Evolutionary conservation across 805 yeast genomes (phyloP).

Genomic region (Blastobotrys robertii): DNA sequence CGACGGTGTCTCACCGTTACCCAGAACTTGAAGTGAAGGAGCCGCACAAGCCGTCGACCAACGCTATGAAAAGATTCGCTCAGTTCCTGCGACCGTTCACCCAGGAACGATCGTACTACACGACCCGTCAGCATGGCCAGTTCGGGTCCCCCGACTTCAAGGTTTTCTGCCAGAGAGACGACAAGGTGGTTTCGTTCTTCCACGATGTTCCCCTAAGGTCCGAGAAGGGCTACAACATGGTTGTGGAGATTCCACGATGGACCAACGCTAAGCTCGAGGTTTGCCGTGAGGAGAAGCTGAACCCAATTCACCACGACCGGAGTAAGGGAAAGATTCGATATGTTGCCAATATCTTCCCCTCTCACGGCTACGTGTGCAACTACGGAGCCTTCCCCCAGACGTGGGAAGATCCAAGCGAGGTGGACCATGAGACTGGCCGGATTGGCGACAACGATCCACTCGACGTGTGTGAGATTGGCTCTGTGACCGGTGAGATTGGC

Average conservation of each 20-base stretch:
- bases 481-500: slow-evolving; percentile 47
- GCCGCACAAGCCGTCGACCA: too few relatives aligned
- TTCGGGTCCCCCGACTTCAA: slow-evolving; percentile 76
- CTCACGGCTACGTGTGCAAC: slow-evolving; percentile 76
- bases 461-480: slow-evolving; percentile 88
- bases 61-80: too few relatives aligned
- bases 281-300: slow-evolving; percentile 43
- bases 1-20: too few relatives aligned
- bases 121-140: slow-evolving; percentile 79
- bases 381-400: slow-evolving; percentile 60
- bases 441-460: slow-evolving; percentile 92
- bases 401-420: slow-evolving; percentile 87
- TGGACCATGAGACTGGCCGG: slow-evolving; percentile 37
- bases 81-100: too few relatives aligned
- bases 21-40: too few relatives aligned
- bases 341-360: slow-evolving; percentile 72
- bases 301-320: slow-evolving; percentile 74
- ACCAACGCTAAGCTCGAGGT: slow-evolving; percentile 78
- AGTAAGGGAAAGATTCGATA: slow-evolving; percentile 69
- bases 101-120: slow-evolving; percentile 23
- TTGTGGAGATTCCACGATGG: slow-evolving; percentile 93
- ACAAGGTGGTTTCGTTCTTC: slow-evolving; percentile 65
- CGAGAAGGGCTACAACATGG: slow-evolving; percentile 49
- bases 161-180: slow-evolving; percentile 72
- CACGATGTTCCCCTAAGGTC: slow-evolving; percentile 76